phyloP scores from a whole-genome alignment of 1,139 yeast genomes.

The Tardiomyces blankii region DNA sequence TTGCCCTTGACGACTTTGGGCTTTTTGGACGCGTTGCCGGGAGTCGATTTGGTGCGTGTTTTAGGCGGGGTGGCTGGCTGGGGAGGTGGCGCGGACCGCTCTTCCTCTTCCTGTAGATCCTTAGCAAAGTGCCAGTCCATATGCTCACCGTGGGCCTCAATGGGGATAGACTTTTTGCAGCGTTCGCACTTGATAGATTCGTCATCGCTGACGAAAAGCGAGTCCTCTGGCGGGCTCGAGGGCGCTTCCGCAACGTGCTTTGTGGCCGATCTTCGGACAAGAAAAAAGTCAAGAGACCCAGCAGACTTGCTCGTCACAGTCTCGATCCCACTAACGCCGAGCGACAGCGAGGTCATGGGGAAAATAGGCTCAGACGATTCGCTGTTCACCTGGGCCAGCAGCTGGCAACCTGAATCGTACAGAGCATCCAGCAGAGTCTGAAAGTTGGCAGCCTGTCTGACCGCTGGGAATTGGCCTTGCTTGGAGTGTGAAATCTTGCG shows the following conservation, averaged over 20 bases:
- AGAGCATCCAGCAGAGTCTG: not conserved
- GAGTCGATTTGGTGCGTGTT: not conserved
- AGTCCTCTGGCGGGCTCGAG: no score
- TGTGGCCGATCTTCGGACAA: no score
- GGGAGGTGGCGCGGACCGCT: constrained; percentile 1
- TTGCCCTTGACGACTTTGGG: not conserved
- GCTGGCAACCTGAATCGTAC: not conserved
- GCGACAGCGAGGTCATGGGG: no score
- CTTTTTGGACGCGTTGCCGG: not conserved
- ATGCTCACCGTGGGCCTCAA: constrained; percentile 22
- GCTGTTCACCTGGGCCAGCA: no score
- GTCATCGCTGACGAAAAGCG: no score
- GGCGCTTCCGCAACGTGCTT: no score
- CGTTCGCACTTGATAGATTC: constrained; percentile 14
- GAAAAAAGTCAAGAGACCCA: no score
- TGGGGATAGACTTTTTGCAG: constrained; percentile 15
- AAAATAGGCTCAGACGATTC: no score
- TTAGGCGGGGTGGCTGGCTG: not conserved
- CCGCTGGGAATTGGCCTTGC: not conserved
- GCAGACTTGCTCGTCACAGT: no score
- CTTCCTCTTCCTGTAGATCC: constrained; percentile 33
- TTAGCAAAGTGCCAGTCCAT: constrained; percentile 31
- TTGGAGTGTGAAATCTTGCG: not conserved
- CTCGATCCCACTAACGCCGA: no score
- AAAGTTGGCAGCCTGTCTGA: not conserved